phyloP scores from a whole-genome alignment of 2,329 filamentous ascomycete species.

The Fusarium sarcochroum region DNA sequence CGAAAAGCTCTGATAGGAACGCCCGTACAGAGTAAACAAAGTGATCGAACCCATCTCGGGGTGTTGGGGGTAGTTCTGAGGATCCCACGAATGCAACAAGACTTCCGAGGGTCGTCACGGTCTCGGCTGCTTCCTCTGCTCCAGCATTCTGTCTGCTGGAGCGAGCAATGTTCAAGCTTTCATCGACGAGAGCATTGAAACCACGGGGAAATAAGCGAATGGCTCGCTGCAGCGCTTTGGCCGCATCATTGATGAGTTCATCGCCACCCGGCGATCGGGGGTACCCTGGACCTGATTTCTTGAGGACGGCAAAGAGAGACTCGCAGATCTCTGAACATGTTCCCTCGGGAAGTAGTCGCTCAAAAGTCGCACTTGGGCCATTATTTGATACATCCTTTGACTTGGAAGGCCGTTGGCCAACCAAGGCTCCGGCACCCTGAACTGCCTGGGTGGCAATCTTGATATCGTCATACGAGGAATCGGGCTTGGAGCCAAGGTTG shows the following conservation, averaged over 20 bases:
- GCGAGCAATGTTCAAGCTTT: slow-evolving; percentile 48
- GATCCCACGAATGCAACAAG: slow-evolving; percentile 66
- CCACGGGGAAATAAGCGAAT: slow-evolving; percentile 54
- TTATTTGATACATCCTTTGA: slow-evolving; percentile 15
- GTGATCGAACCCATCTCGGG: slow-evolving; percentile 53
- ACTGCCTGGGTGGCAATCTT: slow-evolving; percentile 61
- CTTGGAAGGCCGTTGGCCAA: slow-evolving; percentile 56
- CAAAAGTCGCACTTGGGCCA: slow-evolving; percentile 7
- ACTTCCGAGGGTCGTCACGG: slow-evolving; percentile 56
- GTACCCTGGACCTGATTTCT: slow-evolving; percentile 40
- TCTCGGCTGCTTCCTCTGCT: slow-evolving; percentile 42
- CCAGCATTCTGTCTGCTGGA: slow-evolving; percentile 39
- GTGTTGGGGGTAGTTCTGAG: slow-evolving; percentile 54
- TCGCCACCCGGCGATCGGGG: slow-evolving; percentile 48
- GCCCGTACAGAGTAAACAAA: slow-evolving; percentile 57
- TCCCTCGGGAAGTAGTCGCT: slow-evolving; percentile 53
- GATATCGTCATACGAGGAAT: slow-evolving; percentile 55
- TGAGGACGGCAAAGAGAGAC: slow-evolving; percentile 51
- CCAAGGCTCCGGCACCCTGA: slow-evolving; percentile 62
- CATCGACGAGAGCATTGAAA: slow-evolving; percentile 53
- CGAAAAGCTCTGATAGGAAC: slow-evolving; percentile 55
- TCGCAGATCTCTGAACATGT: slow-evolving; percentile 58
- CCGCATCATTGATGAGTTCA: slow-evolving; percentile 59
- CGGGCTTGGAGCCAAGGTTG: slow-evolving; percentile 45
- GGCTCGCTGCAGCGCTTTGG: slow-evolving; percentile 58